Conservation (phyloP, 2,329 filamentous ascomycete genomes). For the Cercospora zeina region DNA sequence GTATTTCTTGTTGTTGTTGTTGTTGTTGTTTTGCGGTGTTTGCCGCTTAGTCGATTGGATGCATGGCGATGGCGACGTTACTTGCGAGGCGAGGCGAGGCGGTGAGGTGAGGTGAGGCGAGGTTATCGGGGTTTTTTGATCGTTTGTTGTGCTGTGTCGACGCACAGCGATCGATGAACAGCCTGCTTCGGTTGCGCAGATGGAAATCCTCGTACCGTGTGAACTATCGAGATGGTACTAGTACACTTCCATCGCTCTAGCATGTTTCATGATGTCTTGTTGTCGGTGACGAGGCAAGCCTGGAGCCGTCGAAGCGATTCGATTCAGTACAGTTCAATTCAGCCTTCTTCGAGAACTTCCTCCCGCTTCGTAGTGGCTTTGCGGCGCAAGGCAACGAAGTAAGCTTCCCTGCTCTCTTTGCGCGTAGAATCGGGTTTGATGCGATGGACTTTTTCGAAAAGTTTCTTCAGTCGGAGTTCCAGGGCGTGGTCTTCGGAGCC, state of each 20-base stretch:
- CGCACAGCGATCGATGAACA: too few species aligned
- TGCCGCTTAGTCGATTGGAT: too few species aligned
- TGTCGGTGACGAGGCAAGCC: background rate
- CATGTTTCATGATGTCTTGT: background rate
- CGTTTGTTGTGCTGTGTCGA: too few species aligned
- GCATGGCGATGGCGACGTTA: too few species aligned
- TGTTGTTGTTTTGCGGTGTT: too few species aligned
- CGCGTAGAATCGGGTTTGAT: conserved; percentile 92
- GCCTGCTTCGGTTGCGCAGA: too few species aligned
- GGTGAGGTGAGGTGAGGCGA: too few species aligned
- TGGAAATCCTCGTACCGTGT: too few species aligned
- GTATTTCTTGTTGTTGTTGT: too few species aligned
- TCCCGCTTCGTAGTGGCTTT: conserved; percentile 55
- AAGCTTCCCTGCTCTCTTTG: conserved; percentile 71
- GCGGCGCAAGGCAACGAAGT: conserved; percentile 76
- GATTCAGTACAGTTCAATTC: conserved; percentile 5
- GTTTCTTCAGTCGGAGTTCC: conserved; percentile 68
- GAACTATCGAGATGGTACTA: too few species aligned
- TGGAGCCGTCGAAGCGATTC: background rate
- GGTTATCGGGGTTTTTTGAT: too few species aligned
- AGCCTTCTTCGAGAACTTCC: conserved; percentile 43
- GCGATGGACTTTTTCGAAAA: conserved; percentile 78
- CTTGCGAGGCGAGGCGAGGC: too few species aligned
- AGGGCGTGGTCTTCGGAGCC: conserved; percentile 80
- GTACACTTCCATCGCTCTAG: background rate